Percentiles rank a stretch among this genome's conserved stretches.
Evolutionary conservation across 2,329 filamentous ascomycete species (phyloP).

Genomic region (Aureobasidium sp.): DNA sequence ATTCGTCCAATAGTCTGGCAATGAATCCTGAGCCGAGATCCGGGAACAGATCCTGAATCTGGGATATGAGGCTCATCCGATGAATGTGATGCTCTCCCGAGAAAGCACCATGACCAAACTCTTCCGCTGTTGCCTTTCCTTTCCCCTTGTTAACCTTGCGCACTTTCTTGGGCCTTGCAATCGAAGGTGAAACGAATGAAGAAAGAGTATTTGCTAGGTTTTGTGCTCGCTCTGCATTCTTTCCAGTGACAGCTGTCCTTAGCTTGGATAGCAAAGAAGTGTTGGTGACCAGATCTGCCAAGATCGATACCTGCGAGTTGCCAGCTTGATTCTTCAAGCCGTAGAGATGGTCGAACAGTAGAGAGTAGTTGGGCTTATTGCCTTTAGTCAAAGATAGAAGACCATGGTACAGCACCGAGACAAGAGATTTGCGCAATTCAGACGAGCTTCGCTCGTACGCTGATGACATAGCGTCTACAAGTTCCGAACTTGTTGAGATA

Average conservation of each 20-base stretch:
- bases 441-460: slow-evolving; percentile 58
- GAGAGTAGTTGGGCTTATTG: slow-evolving; percentile 59
- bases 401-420: slow-evolving; percentile 67
- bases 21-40: slow-evolving; percentile 78
- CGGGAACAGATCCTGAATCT: slow-evolving; percentile 90
- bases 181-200: slow-evolving; percentile 45
- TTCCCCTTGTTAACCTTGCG: slow-evolving; percentile 61
- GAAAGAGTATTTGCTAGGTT: slow-evolving; percentile 54
- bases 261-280: slow-evolving; percentile 66
- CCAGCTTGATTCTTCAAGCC: slow-evolving; percentile 65
- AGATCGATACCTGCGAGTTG: slow-evolving; percentile 55
- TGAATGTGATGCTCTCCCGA: slow-evolving; percentile 60
- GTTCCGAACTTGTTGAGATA: slow-evolving; percentile 79
- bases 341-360: slow-evolving; percentile 77
- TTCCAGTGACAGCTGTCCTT: slow-evolving; percentile 42
- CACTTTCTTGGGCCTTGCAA: slow-evolving; percentile 43
- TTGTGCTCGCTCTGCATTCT: slow-evolving; percentile 47
- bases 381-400: slow-evolving; percentile 61
- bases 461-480: slow-evolving; percentile 64
- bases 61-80: slow-evolving; percentile 72
- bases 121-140: slow-evolving; percentile 27
- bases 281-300: slow-evolving; percentile 70
- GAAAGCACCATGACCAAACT: slow-evolving; percentile 25
- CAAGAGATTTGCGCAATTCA: slow-evolving; percentile 54
- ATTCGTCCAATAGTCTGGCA: slow-evolving; percentile 69